A percentile compares a stretch with the other conserved stretches of the same genome.
Conservation (phyloP, 495 filamentous ascomycete species). For the Penicillium ochrochloron region DNA sequence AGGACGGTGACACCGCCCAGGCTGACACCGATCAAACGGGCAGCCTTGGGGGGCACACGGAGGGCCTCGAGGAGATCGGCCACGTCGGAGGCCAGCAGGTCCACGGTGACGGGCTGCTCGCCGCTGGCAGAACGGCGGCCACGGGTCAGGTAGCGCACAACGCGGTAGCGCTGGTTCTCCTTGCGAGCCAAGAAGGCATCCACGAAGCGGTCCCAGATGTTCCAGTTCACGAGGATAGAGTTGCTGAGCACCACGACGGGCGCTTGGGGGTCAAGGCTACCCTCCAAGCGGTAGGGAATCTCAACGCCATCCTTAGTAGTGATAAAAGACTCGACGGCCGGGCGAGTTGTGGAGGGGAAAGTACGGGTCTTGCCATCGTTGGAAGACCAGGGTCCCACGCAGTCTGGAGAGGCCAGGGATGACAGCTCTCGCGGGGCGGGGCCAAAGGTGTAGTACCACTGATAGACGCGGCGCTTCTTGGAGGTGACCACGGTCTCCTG, state of each 20-base stretch:
- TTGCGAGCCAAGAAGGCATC: conserved; percentile 59
- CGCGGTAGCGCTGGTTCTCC: conserved; percentile 64
- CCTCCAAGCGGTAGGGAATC: conserved; percentile 76
- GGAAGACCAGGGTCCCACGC: conserved; percentile 52
- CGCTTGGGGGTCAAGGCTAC: conserved; percentile 64
- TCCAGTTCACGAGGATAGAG: conserved; percentile 70
- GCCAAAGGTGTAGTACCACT: conserved; percentile 79
- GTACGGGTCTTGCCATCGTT: conserved; percentile 59
- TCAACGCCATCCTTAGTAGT: conserved; percentile 68
- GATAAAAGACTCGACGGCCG: conserved; percentile 66
- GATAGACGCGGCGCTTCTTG: conserved; percentile 62
- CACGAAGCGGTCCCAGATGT: conserved; percentile 79
- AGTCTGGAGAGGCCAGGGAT: conserved; percentile 43
- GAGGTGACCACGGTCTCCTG: conserved; percentile 58
- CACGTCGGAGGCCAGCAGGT: conserved; percentile 69
- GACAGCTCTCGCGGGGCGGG: conserved; percentile 70
- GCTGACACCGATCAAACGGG: conserved; percentile 70
- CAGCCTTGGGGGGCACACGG: conserved; percentile 59
- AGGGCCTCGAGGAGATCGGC: conserved; percentile 60
- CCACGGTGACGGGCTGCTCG: conserved; percentile 58
- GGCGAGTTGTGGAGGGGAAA: conserved; percentile 51
- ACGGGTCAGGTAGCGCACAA: conserved; percentile 73
- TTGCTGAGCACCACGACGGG: conserved; percentile 75
- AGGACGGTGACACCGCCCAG: conserved; percentile 78
- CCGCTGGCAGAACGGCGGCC: conserved; percentile 56